Evolutionary conservation across 1,284 basidiomycete species (phyloP).

Genomic region (Boletus chippewaensis): DNA sequence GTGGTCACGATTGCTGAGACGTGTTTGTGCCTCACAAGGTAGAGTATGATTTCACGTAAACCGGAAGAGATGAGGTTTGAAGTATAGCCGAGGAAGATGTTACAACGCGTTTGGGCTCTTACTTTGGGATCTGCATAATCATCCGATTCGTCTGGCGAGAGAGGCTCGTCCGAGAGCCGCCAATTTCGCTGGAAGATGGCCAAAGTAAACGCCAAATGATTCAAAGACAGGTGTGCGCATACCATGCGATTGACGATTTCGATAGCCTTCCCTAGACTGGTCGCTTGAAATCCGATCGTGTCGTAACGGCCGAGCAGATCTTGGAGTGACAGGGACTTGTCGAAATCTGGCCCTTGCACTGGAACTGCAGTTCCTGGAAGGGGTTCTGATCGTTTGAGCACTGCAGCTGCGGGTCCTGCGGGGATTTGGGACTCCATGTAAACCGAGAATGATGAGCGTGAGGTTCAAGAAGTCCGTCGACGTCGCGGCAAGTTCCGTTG

Average conservation of each 20-base stretch:
- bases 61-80: conserved; percentile 99
- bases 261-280: conserved; percentile 83
- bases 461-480: too few species aligned
- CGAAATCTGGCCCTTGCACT: conserved; percentile 87
- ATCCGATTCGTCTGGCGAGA: conserved; percentile 61
- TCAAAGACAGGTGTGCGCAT: conserved; percentile 15
- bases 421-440: conserved; percentile 40
- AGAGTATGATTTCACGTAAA: conserved; percentile 86
- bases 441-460: background rate
- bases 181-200: conserved; percentile 55
- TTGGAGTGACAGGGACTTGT: conserved; percentile 61
- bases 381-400: conserved; percentile 74
- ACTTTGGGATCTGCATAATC: conserved; percentile 53
- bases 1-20: conserved; percentile 92
- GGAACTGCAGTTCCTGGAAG: conserved; percentile 67
- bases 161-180: conserved; percentile 77
- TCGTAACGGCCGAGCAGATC: conserved; percentile 76
- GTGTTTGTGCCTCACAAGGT: conserved; percentile 92
- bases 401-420: conserved; percentile 56
- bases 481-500: conserved; percentile 27
- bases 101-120: conserved; percentile 68
- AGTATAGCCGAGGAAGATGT: conserved; percentile 95
- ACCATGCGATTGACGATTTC: conserved; percentile 91
- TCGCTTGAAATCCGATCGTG: conserved; percentile 94
- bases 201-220: conserved; percentile 6